Conservation (phyloP, 1,284 basidiomycete genomes). For the Pseudozyma sp. region DNA sequence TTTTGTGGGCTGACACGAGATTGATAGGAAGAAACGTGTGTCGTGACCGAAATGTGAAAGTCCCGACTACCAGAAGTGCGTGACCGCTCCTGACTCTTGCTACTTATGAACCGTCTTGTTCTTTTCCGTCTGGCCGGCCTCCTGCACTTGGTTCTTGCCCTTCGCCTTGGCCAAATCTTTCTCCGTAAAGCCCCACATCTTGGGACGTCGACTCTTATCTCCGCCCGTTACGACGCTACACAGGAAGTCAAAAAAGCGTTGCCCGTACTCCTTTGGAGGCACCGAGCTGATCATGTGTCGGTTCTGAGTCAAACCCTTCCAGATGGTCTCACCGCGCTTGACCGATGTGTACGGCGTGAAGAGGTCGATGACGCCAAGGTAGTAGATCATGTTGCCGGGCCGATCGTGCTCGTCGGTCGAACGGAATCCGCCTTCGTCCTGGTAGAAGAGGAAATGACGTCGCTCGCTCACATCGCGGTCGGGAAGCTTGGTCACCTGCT, state of each 20-base stretch:
- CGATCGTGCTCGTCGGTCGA: constrained; percentile 88
- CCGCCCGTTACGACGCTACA: constrained; percentile 51
- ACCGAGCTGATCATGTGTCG: constrained; percentile 62
- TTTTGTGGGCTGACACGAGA: no score
- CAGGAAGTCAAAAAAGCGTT: constrained; percentile 63
- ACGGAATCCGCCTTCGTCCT: constrained; percentile 92
- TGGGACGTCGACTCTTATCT: constrained; percentile 50
- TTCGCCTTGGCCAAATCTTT: constrained; percentile 19
- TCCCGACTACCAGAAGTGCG: no score
- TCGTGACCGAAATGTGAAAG: no score
- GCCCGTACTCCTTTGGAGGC: constrained; percentile 61
- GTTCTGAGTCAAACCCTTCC: constrained; percentile 81
- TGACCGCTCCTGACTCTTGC: constrained; percentile 8
- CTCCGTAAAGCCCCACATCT: constrained; percentile 48
- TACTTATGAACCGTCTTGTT: constrained; percentile 7
- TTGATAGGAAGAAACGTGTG: no score
- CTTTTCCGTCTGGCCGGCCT: constrained; percentile 3
- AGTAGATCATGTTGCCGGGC: constrained; percentile 84
- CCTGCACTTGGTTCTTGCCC: constrained; percentile 6
- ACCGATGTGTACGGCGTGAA: constrained; percentile 81
- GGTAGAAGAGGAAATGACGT: constrained; percentile 90
- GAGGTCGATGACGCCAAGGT: constrained; percentile 72
- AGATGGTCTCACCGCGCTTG: constrained; percentile 89
- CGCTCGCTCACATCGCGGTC: constrained; percentile 77
- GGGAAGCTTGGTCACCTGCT: constrained; percentile 77